Base-by-base conservation (phyloP, 306 rosid species). In the Hylodesmum podocarpum region DNA sequence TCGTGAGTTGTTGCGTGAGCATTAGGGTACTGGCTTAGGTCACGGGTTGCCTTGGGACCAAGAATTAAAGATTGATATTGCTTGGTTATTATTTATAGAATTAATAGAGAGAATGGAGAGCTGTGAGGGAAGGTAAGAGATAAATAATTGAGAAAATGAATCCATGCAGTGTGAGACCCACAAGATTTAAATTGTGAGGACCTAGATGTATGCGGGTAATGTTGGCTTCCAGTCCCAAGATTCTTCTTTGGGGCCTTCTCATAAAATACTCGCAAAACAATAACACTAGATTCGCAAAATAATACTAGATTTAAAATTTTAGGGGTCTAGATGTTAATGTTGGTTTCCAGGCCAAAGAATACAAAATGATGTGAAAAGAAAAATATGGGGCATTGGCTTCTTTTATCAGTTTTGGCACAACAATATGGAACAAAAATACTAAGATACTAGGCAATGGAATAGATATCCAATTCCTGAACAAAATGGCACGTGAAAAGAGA, bases 41-140 rank as follows among this genome's bases (percentile, higher is more conserved):
- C n/a, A n/a, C n/a, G 81, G 76, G 21, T 70, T 9, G n/a, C 25
- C 16, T 78, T 81, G 80, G 79, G 77, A 80, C 78, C 65, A 66
- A 25, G 25, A 29, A n/a, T n/a, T n/a, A n/a, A n/a, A 46, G 3
- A 59, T 25, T 25, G 9, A 31, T 69, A n/a, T 43, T 43, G 19
- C 40, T 25, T 22, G 33, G 4, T 24, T 9, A 53, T 21, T 8
- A n/a, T 10, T 10, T n/a, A 25, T 22, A 8, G 8, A 40, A 40
- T 40, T 40, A 8, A 25, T 4, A 16, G 4, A 16, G 66, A 28
- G 10, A 13, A 4, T 2, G 0, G 33, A 67, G 16, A 44, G 4
- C 18, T 73, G 18, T 44, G 6, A n/a, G 29, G n/a, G 33, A 36
- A n/a, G 50, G 41, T 78, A 14, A 44, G n/a, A n/a, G n/a, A n/a